Evolutionary conservation across 140 eudicot genomes (phyloP).

Genomic region (Stevia rebaudiana): DNA sequence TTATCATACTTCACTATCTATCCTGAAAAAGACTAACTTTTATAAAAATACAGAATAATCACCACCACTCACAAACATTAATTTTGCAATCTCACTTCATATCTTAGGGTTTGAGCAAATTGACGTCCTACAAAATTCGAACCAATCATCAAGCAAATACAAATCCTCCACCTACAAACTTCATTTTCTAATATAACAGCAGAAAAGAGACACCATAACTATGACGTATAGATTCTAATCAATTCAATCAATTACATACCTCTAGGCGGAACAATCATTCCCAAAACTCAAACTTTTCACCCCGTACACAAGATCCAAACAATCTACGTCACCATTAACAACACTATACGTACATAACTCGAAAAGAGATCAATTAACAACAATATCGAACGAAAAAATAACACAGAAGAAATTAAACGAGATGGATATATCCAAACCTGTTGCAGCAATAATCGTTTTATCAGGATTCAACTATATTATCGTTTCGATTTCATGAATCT

Average conservation of each 20-base stretch:
- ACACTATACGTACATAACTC: neutral
- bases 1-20: constrained; percentile 1
- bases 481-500: neutral
- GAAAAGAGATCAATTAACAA: neutral
- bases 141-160: neutral
- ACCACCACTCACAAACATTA: neutral
- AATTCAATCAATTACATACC: neutral
- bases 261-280: neutral
- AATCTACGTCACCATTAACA: neutral
- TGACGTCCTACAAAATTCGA: neutral
- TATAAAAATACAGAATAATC: neutral
- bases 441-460: constrained; percentile 4
- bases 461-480: neutral
- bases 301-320: constrained; percentile 11
- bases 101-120: neutral
- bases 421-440: constrained; percentile 1
- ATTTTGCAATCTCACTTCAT: neutral
- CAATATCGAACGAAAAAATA: neutral
- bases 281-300: neutral
- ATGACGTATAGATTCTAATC: neutral
- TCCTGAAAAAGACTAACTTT: neutral
- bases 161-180: neutral
- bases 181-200: neutral
- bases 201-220: neutral
- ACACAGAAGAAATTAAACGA: neutral